phyloP scores from a whole-genome alignment of 306 rosid genomes.

The Begonia masoniana region DNA sequence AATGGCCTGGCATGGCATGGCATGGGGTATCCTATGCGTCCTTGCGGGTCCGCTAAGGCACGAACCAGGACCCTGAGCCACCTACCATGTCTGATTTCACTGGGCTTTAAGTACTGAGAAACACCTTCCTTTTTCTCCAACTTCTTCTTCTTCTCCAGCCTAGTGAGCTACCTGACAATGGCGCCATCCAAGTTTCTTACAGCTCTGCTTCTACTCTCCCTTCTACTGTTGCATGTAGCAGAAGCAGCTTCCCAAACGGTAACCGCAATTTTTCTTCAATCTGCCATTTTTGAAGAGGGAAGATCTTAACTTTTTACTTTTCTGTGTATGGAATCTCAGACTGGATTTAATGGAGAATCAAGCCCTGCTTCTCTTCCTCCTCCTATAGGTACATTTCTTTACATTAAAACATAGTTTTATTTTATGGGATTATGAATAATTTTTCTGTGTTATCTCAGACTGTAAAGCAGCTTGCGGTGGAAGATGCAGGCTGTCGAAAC shows the following conservation, averaged over 20 bases:
- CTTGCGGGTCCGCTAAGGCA: too few species aligned
- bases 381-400: constrained; percentile 1
- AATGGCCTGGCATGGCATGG: too few species aligned
- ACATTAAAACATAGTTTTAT: too few species aligned
- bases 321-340: background rate
- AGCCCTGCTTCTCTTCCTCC: constrained; percentile 1
- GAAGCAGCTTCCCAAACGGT: constrained; percentile 1
- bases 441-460: constrained; percentile 3
- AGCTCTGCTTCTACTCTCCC: constrained; percentile 4
- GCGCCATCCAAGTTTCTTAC: constrained; percentile 2
- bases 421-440: background rate
- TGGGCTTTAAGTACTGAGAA: too few species aligned
- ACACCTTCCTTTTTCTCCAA: too few species aligned
- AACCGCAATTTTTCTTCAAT: background rate
- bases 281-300: background rate
- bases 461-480: constrained; percentile 10
- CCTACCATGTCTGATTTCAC: too few species aligned
- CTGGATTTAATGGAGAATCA: constrained; percentile 3
- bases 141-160: too few species aligned
- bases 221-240: constrained; percentile 1
- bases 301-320: background rate
- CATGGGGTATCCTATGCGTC: too few species aligned
- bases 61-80: too few species aligned
- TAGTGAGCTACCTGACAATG: background rate
- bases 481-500: constrained; percentile 6